Percentiles rank a stretch among this genome's conserved stretches.
phyloP scores from a whole-genome alignment of 495 filamentous ascomycete genomes.

The Penicillium maclennaniae region DNA sequence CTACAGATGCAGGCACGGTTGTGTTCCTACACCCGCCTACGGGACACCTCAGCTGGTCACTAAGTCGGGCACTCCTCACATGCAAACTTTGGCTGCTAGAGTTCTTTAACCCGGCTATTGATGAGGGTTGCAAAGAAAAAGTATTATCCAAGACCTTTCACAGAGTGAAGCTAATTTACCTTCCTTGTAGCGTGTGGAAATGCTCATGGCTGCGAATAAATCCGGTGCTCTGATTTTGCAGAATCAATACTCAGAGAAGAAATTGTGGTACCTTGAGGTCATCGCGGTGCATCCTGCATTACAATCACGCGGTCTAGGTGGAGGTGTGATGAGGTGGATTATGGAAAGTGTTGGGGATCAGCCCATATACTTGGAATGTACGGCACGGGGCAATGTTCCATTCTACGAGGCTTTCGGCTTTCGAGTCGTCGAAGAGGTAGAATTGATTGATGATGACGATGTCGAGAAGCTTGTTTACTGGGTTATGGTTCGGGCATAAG shows the following conservation, averaged over 20 bases:
- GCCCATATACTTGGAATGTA: conserved; percentile 27
- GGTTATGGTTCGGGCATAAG: conserved; percentile 23
- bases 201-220: conserved; percentile 12
- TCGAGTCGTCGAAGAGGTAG: conserved; percentile 18
- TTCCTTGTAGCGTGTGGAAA: conserved; percentile 16
- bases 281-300: conserved; percentile 29
- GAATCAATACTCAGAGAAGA: conserved; percentile 3
- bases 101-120: conserved; percentile 11
- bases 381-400: conserved; percentile 17
- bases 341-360: conserved; percentile 10
- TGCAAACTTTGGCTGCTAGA: conserved; percentile 24
- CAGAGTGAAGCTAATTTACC: neutral
- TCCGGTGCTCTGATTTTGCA: conserved; percentile 1
- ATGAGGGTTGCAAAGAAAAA: conserved; percentile 12
- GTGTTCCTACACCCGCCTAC: conserved; percentile 25
- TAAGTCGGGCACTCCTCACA: conserved; percentile 5
- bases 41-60: conserved; percentile 11
- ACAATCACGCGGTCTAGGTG: conserved; percentile 24
- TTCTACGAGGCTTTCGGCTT: conserved; percentile 31
- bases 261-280: conserved; percentile 30
- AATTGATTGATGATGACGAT: conserved; percentile 14
- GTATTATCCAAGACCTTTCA: neutral
- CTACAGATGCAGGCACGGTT: conserved; percentile 17
- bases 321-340: conserved; percentile 15
- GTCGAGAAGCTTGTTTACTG: conserved; percentile 17